These are phyloP conservation scores for Neonothopanus nambi DNA, from an alignment of 1,284 basidiomycete genomes.

Conservation along the genomic window DNA sequence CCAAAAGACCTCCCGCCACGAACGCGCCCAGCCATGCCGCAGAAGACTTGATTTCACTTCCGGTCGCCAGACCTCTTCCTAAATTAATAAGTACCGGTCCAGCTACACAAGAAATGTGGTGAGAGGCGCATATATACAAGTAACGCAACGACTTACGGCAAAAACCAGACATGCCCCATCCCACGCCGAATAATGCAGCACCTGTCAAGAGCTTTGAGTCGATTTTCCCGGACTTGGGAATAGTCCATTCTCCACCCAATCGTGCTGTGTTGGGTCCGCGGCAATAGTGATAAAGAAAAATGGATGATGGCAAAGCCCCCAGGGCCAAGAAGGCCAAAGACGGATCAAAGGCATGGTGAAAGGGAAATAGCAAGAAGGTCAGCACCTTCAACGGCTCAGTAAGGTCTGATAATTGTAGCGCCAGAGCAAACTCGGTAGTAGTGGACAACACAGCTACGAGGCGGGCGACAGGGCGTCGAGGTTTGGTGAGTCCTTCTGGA, in stretches of 20 bases:
- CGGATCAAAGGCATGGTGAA: conserved; percentile 50
- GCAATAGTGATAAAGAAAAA: conserved; percentile 40
- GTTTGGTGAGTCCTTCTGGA: neutral
- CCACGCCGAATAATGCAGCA: conserved; percentile 60
- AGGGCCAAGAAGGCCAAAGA: conserved; percentile 51
- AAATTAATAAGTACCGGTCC: conserved; percentile 59
- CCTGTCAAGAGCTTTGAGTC: conserved; percentile 54
- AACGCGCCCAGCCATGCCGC: conserved; percentile 44
- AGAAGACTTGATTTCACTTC: conserved; percentile 30
- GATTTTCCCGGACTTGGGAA: conserved; percentile 41
- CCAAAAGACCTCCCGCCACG: conserved; percentile 43
- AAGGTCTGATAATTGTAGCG: conserved; percentile 58
- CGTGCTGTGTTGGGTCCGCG: conserved; percentile 35
- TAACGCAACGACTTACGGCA: conserved; percentile 49
- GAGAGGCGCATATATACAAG: conserved; percentile 4
- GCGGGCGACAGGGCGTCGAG: conserved; percentile 25
- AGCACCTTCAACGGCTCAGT: conserved; percentile 53
- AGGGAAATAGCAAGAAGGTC: conserved; percentile 55
- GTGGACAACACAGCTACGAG: conserved; percentile 42
- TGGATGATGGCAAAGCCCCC: conserved; percentile 46
- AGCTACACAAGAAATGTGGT: conserved; percentile 42
- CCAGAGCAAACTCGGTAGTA: conserved; percentile 55
- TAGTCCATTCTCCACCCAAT: conserved; percentile 41
- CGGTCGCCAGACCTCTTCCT: conserved; percentile 43
- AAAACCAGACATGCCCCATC: conserved; percentile 67